Percentiles rank a stretch among this genome's conserved stretches.
Evolutionary conservation across 352 stramenopile species (phyloP).

Genomic region (Phytophthora idaei): DNA sequence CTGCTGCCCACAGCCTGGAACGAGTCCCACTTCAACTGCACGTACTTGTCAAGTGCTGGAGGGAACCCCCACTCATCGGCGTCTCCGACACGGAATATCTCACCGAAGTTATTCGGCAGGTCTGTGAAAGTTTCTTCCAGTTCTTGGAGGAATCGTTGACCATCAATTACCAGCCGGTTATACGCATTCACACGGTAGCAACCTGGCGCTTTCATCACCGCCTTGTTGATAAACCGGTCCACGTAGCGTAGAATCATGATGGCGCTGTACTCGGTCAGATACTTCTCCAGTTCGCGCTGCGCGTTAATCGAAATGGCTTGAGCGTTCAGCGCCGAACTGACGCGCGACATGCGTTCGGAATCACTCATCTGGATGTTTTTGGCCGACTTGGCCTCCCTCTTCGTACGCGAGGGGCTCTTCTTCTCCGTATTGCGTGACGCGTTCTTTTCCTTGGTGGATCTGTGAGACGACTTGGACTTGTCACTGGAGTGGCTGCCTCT

Average conservation of each 20-base stretch:
- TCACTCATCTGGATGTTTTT: conserved; percentile 48
- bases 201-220: conserved; percentile 64
- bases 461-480: conserved; percentile 34
- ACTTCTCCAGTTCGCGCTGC: conserved; percentile 71
- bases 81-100: conserved; percentile 50
- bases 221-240: conserved; percentile 81
- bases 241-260: conserved; percentile 86
- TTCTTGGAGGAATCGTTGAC: conserved; percentile 68
- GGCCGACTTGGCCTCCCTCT: conserved; percentile 43
- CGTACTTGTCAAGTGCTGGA: conserved; percentile 66
- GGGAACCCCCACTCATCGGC: conserved; percentile 66
- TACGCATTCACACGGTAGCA: conserved; percentile 67
- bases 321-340: conserved; percentile 65
- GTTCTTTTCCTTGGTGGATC: conserved; percentile 21
- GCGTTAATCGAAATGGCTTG: conserved; percentile 73
- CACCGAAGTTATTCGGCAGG: conserved; percentile 56
- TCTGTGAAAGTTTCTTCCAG: conserved; percentile 70
- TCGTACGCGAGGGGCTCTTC: conserved; percentile 29
- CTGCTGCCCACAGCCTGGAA: conserved; percentile 47
- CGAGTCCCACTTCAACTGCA: conserved; percentile 82
- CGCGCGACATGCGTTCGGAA: conserved; percentile 58
- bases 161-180: conserved; percentile 68
- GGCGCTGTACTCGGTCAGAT: conserved; percentile 74
- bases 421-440: conserved; percentile 22
- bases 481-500: conserved; percentile 25